Conservation (phyloP, 108 stramenopile species). For the Skeletonema menzelii region DNA sequence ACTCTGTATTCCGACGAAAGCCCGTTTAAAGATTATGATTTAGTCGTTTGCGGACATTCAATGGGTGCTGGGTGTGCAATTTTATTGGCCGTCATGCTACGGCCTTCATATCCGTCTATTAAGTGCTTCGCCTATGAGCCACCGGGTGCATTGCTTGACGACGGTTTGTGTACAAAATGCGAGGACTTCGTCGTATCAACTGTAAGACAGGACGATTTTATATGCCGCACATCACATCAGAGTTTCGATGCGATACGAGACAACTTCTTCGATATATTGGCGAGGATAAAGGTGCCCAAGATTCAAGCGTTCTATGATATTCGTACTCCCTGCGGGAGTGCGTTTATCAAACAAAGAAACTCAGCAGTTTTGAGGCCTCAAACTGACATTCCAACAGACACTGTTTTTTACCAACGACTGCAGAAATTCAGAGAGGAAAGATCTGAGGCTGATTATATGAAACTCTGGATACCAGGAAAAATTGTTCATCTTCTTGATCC, state of each 20-base stretch:
- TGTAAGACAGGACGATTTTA: conserved; percentile 58
- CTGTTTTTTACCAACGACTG: conserved; percentile 14
- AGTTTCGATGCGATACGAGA: conserved; percentile 38
- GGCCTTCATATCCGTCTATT: conserved; percentile 39
- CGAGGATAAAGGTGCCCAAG: conserved; percentile 46
- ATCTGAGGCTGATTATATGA: not conserved
- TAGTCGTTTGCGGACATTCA: conserved; percentile 54
- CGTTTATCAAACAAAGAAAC: conserved; percentile 1
- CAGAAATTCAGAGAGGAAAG: conserved; percentile 7
- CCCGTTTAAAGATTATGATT: conserved; percentile 22
- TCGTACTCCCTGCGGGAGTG: conserved; percentile 1
- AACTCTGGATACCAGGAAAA: conserved; percentile 28
- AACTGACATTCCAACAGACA: conserved; percentile 1
- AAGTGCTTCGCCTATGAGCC: conserved; percentile 18
- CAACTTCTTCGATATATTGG: conserved; percentile 30
- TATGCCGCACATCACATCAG: conserved; percentile 48
- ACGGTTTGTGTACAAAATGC: not conserved
- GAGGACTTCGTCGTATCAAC: conserved; percentile 40
- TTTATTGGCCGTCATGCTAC: conserved; percentile 47
- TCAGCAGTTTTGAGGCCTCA: not conserved
- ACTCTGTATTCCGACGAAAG: conserved; percentile 13
- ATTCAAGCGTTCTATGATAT: conserved; percentile 20
- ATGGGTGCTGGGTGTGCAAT: conserved; percentile 55
- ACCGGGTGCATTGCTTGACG: conserved; percentile 15
- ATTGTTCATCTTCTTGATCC: conserved; percentile 39